Evolutionary conservation across 2,329 filamentous ascomycete genomes (phyloP).

Genomic region (Alternaria conjuncta): DNA sequence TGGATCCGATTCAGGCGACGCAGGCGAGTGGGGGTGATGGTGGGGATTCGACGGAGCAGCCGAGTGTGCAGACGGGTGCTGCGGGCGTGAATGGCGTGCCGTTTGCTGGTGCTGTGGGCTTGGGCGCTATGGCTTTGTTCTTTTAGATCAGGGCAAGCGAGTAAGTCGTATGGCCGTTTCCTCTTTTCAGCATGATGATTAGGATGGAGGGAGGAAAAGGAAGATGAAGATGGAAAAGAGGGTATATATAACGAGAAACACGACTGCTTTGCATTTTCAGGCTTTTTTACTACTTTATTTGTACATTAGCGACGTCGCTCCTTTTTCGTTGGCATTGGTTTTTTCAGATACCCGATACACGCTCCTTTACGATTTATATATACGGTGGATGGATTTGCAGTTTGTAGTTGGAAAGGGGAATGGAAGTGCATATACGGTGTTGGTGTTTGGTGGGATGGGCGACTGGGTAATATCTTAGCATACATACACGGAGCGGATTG

Average conservation of each 20-base stretch:
- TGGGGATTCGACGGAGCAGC: constrained; percentile 26
- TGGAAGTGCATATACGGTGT: background rate
- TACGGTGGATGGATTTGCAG: background rate
- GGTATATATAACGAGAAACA: background rate
- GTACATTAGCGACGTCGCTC: background rate
- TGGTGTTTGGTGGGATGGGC: background rate
- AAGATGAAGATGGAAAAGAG: background rate
- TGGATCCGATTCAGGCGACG: constrained; percentile 42
- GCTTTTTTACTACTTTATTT: background rate
- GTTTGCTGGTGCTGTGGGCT: constrained; percentile 14
- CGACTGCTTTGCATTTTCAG: background rate
- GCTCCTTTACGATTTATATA: background rate
- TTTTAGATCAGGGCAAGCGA: background rate
- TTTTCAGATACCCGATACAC: constrained; percentile 3
- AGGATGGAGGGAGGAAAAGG: background rate
- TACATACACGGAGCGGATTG: background rate
- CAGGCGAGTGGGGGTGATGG: background rate
- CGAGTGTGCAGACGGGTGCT: constrained; percentile 49
- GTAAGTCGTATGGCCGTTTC: too few relatives aligned
- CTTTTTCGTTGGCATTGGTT: too few relatives aligned
- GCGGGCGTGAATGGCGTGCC: constrained; percentile 28
- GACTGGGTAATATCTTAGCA: background rate
- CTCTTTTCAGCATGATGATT: too few relatives aligned
- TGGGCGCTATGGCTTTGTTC: background rate
- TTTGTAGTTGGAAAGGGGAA: background rate